Evolutionary conservation across 2,329 filamentous ascomycete genomes (phyloP).

Genomic region (Didymella pomorum): DNA sequence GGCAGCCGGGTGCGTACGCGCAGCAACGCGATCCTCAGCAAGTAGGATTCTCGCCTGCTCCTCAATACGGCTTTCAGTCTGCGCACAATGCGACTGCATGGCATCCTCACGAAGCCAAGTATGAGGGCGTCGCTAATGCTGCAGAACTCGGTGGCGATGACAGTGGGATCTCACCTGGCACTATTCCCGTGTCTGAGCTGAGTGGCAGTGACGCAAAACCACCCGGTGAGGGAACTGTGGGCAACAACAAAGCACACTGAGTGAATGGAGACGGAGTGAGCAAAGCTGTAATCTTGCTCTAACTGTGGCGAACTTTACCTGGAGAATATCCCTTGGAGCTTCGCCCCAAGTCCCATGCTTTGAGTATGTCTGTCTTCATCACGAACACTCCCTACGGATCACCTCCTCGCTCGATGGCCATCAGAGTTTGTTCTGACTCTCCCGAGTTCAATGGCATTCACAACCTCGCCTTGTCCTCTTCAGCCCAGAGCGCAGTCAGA

Average conservation of each 20-base stretch:
- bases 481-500: conserved; percentile 3
- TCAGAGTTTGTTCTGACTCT: not conserved
- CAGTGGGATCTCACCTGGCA: not conserved
- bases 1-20: not conserved
- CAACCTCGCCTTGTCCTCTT: not conserved
- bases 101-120: conserved; percentile 6
- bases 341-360: too few relatives aligned
- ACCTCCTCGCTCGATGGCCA: not conserved
- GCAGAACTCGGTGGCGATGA: conserved; percentile 9
- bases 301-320: not conserved
- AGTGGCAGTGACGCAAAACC: not conserved
- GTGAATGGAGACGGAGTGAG: not conserved
- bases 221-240: not conserved
- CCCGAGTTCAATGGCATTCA: not conserved
- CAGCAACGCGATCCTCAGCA: conserved; percentile 23
- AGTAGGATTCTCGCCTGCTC: conserved; percentile 18
- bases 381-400: too few relatives aligned
- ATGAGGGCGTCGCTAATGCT: not conserved
- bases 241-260: not conserved
- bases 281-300: not conserved
- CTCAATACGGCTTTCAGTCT: conserved; percentile 25
- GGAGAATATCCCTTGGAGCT: too few relatives aligned
- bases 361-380: too few relatives aligned
- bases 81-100: conserved; percentile 18
- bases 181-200: not conserved